A percentile compares a stretch with the other conserved stretches of the same genome.
Evolutionary conservation across 805 yeast species (phyloP).

Genomic region (Soucietia sequanensis): DNA sequence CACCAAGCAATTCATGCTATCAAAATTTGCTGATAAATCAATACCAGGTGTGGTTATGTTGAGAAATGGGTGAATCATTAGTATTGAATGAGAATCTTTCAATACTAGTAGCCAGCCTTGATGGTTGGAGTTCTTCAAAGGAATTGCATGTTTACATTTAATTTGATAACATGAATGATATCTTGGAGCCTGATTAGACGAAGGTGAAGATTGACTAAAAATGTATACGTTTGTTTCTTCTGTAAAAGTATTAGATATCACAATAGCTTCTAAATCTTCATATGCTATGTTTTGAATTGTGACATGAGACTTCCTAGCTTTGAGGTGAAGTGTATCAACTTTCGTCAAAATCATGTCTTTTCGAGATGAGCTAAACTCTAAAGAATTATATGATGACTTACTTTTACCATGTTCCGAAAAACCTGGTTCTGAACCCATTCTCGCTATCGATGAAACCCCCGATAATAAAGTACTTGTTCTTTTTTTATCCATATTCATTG

Average conservation of each 20-base stretch:
- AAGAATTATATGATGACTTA: conserved; percentile 8
- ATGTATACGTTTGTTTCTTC: conserved; percentile 50
- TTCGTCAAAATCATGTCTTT: conserved; percentile 74
- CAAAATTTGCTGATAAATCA: conserved; percentile 15
- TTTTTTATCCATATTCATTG: conserved; percentile 43
- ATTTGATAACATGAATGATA: conserved; percentile 29
- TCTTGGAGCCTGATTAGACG: conserved; percentile 19
- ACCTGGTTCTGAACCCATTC: conserved; percentile 42
- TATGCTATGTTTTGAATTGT: conserved; percentile 40
- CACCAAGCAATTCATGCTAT: conserved; percentile 19
- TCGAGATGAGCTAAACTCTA: conserved; percentile 38
- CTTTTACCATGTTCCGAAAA: conserved; percentile 22
- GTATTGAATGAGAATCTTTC: conserved; percentile 30
- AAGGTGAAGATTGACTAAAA: conserved; percentile 36
- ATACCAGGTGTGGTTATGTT: conserved; percentile 39
- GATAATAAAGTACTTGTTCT: conserved; percentile 42
- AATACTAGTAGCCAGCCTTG: conserved; percentile 49
- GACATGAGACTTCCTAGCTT: conserved; percentile 28
- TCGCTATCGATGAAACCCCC: conserved; percentile 44
- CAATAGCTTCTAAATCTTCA: conserved; percentile 60
- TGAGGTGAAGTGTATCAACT: conserved; percentile 43
- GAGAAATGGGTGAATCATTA: conserved; percentile 58
- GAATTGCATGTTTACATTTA: conserved; percentile 36
- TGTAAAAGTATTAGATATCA: conserved; percentile 46
- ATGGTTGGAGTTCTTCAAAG: conserved; percentile 30